Evolutionary conservation across 2,329 filamentous ascomycete genomes (phyloP), one percentile per base, ranked within the genome.

Genomic region (Ophiostoma novo-ulmi): DNA sequence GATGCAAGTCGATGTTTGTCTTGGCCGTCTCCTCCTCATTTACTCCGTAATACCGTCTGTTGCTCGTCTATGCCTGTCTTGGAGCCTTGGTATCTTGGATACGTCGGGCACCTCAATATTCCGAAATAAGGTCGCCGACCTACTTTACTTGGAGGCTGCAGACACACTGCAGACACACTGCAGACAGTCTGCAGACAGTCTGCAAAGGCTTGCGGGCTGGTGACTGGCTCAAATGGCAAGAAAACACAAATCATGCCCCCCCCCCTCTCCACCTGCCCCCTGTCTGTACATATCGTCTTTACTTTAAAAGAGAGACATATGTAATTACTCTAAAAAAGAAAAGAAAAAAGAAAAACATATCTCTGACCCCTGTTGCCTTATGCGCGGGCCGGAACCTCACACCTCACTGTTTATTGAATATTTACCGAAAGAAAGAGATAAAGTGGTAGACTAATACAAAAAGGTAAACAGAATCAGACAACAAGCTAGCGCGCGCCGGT

Each of bases 111-210:
- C 17, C 67, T 48, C 48, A 14, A 65, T 39, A 55, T 41, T 5
- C n/a, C 13, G 35, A 69, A 70, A 66, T 66, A 68, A 72, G 71
- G 71, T 72, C 71, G 71, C 67, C 71, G 71, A 72, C 71, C 71
- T 72, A 69, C 64, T 68, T 70, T 48, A 48, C 38, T 39, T 39
- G 38, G 38, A 39, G 38, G n/a, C 44, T 48, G 44, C 44, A 48
- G 44, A 17, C 44, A 11, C 44, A 48, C 52, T 31, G 55, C 55
- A 58, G 55, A 22, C 17, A 17, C 14, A 58, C 22, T 58, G n/a
- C 52, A 58, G 52, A 26, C n/a, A 31, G 17, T 48, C 22, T 58
- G n/a, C 52, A 58, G 52, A 58, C n/a, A 31, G 17, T 48, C 44
- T 48, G 20, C 44, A 48, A 48, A 44, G 17, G 44, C 5, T 48